phyloP scores from a whole-genome alignment of 2,329 filamentous ascomycete genomes.

The Aspergillus aculeatinus region DNA sequence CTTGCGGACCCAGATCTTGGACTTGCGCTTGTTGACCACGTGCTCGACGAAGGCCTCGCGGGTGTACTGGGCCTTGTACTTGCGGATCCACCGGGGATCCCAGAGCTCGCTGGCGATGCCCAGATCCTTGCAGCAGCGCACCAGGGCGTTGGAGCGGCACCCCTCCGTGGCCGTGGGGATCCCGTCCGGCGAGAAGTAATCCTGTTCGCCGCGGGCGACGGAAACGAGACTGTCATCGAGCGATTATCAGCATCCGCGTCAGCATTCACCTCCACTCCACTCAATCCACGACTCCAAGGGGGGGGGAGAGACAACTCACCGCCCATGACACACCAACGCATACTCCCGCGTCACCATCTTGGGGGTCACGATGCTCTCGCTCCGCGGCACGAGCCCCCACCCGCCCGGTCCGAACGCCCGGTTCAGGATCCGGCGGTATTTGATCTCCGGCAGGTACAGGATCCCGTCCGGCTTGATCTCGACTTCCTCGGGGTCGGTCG shows the following conservation, averaged over 20 bases:
- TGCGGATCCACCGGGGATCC: slow-evolving; percentile 88
- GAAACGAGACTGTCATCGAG: slow-evolving; percentile 69
- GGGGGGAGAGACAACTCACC: slow-evolving; percentile 53
- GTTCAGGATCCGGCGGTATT: slow-evolving; percentile 89
- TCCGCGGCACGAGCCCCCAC: slow-evolving; percentile 88
- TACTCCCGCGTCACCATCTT: slow-evolving; percentile 86
- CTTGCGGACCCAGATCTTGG: slow-evolving; percentile 82
- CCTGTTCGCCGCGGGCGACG: slow-evolving; percentile 89
- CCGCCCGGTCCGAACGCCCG: slow-evolving; percentile 89
- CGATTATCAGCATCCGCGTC: slow-evolving; percentile 1
- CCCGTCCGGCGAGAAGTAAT: slow-evolving; percentile 85
- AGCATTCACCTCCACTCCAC: neutral
- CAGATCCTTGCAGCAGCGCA: slow-evolving; percentile 97
- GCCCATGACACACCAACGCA: slow-evolving; percentile 80
- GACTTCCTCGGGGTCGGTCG: slow-evolving; percentile 70
- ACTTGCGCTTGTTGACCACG: slow-evolving; percentile 78
- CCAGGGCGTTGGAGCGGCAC: slow-evolving; percentile 94
- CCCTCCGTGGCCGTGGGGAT: slow-evolving; percentile 95
- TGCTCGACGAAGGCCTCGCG: slow-evolving; percentile 91
- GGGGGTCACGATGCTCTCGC: slow-evolving; percentile 80
- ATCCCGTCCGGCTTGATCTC: slow-evolving; percentile 98
- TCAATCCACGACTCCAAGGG: neutral
- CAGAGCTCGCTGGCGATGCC: slow-evolving; percentile 93
- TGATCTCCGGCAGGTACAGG: slow-evolving; percentile 95
- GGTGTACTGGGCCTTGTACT: slow-evolving; percentile 72